phyloP scores from a whole-genome alignment of 2,329 filamentous ascomycete species.

The Boeremia lycopersici region DNA sequence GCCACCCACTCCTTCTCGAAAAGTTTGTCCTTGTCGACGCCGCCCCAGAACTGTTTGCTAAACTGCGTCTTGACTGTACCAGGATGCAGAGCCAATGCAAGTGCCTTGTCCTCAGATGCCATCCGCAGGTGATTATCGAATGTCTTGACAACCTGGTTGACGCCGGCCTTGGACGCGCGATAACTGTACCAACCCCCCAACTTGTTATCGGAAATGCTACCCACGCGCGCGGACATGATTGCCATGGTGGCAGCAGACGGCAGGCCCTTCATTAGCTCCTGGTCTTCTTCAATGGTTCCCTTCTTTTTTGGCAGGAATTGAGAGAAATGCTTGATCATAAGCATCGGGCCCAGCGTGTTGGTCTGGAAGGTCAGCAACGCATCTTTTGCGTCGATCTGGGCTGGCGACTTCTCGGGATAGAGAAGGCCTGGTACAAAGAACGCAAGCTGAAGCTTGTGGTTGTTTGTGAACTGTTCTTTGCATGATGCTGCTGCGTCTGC shows the following conservation, averaged over 20 bases:
- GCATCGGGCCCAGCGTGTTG: constrained; percentile 75
- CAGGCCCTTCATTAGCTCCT: constrained; percentile 32
- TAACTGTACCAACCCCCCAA: constrained; percentile 85
- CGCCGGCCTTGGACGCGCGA: constrained; percentile 74
- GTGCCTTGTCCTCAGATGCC: constrained; percentile 64
- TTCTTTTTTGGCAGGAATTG: constrained; percentile 68
- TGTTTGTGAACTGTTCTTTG: constrained; percentile 57
- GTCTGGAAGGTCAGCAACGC: constrained; percentile 73
- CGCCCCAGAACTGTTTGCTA: constrained; percentile 73
- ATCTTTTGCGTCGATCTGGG: constrained; percentile 65
- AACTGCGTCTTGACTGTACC: constrained; percentile 80
- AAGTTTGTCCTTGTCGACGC: constrained; percentile 65
- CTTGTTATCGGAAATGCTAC: constrained; percentile 72
- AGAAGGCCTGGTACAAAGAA: constrained; percentile 75
- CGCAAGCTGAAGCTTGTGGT: constrained; percentile 68
- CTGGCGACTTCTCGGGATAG: constrained; percentile 72
- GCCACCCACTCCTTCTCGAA: constrained; percentile 71
- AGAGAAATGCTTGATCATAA: constrained; percentile 78
- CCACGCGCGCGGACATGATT: constrained; percentile 80
- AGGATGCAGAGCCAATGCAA: constrained; percentile 75
- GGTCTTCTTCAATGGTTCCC: constrained; percentile 4
- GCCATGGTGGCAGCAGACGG: constrained; percentile 68
- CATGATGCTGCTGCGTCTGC: constrained; percentile 61
- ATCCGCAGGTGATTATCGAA: constrained; percentile 71
- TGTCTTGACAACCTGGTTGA: constrained; percentile 73